A percentile compares a stretch with the other conserved stretches of the same genome.
phyloP scores from a whole-genome alignment of 805 yeast species.

The Blastobotrys attinorum region DNA sequence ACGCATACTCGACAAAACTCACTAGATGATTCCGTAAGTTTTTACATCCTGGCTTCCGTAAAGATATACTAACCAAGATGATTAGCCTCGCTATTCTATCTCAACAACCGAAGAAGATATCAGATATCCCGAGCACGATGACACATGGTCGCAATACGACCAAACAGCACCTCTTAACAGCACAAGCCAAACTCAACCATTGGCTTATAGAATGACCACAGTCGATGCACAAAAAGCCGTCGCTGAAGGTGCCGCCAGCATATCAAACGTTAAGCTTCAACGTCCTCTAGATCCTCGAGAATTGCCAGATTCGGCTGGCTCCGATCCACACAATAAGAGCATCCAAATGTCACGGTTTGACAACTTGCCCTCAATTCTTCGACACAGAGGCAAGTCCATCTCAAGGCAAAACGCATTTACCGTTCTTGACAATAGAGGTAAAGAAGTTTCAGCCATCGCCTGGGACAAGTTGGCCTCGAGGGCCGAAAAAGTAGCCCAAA shows the following conservation, averaged over 20 bases:
- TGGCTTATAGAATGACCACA: constrained; percentile 10
- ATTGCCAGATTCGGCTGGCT: constrained; percentile 27
- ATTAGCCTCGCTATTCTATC: not conserved
- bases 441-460: constrained; percentile 63
- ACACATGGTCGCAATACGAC: constrained; percentile 1
- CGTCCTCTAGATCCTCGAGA: constrained; percentile 59
- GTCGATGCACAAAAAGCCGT: constrained; percentile 10
- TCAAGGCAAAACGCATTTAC: constrained; percentile 64
- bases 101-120: not conserved
- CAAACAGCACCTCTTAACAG: not conserved
- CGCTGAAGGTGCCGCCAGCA: not conserved
- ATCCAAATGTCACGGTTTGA: constrained; percentile 36
- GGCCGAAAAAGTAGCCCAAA: constrained; percentile 84
- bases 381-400: constrained; percentile 62
- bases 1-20: not conserved
- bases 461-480: constrained; percentile 85
- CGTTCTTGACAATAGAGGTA: constrained; percentile 70
- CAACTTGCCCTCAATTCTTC: constrained; percentile 60
- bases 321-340: constrained; percentile 31
- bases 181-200: not conserved
- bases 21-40: not conserved
- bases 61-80: not conserved
- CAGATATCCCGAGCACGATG: not conserved
- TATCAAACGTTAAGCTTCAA: constrained; percentile 33
- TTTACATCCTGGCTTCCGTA: not conserved